These are phyloP conservation scores for Sclerotinia trifoliorum DNA, from an alignment of 2,329 filamentous ascomycete genomes.

Conservation along the genomic window DNA sequence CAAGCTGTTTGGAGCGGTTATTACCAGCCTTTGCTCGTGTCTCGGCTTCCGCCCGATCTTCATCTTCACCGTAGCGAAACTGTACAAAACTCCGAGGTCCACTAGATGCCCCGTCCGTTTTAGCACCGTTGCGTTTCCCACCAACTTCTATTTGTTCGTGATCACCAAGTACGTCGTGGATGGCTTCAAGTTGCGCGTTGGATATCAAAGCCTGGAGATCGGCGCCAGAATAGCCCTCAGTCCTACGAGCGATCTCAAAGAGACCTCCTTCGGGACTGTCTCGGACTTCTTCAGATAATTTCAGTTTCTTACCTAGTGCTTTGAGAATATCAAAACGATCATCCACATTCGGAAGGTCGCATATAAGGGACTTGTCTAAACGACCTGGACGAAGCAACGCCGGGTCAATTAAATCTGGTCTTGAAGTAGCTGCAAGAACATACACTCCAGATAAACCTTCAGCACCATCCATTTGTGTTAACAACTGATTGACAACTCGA, in stretches of 20 bases:
- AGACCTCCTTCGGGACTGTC: slow-evolving; percentile 22
- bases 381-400: slow-evolving; percentile 87
- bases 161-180: slow-evolving; percentile 83
- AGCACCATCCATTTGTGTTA: slow-evolving; percentile 98
- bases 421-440: slow-evolving; percentile 87
- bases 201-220: slow-evolving; percentile 94
- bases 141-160: slow-evolving; percentile 45
- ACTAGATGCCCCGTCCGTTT: slow-evolving; percentile 35
- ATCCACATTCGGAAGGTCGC: slow-evolving; percentile 76
- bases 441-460: slow-evolving; percentile 95
- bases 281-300: slow-evolving; percentile 64
- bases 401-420: slow-evolving; percentile 94
- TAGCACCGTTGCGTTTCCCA: slow-evolving; percentile 29
- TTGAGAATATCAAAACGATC: slow-evolving; percentile 87
- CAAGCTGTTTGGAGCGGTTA: slow-evolving; percentile 56
- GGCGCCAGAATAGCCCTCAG: slow-evolving; percentile 89
- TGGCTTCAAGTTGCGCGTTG: slow-evolving; percentile 94
- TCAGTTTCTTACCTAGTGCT: slow-evolving; percentile 79
- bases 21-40: slow-evolving; percentile 45
- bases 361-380: slow-evolving; percentile 88
- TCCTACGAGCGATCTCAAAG: slow-evolving; percentile 70
- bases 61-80: slow-evolving; percentile 73
- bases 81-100: slow-evolving; percentile 65
- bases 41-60: slow-evolving; percentile 47
- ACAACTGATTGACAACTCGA: slow-evolving; percentile 93